Base-by-base conservation (phyloP, 1,139 yeast species). In the Torulaspora pretoriensis region DNA sequence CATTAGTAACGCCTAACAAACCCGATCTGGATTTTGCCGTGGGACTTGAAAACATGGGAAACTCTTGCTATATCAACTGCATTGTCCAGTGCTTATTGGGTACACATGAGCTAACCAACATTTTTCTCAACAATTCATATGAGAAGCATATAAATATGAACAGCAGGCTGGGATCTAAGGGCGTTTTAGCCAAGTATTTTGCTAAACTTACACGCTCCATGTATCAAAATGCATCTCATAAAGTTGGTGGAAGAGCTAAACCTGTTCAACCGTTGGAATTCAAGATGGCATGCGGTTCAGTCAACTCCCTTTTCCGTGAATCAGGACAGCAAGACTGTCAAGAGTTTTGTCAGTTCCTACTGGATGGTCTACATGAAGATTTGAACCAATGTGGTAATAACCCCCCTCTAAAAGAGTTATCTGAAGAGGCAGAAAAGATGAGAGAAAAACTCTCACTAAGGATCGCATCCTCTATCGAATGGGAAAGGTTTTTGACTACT, bases 21-120 rank as follows among this genome's bases (percentile, higher is more conserved):
- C 32, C 40, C 29, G 55, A 59, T 34, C 50, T 65, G 5, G 64
- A 68, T 38, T 64, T 68, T 35, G 64, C 71, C 9, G 72, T 79
- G 0, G 96, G 97, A 0, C 70, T 92, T 28, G 75, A 75, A 40
- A 92, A 92, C 60, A 72, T 86, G 52, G 97, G 97, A 0, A 92
- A 89, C 59, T 85, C 96, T 0, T 92, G 98, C 65, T 92, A 92
- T 64, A 83, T 92, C 82, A 92, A 92, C 65, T 86, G 96, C 57
- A 77, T 92, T 46, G 67, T 92, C 13, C 98, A 92, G 65, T 90
- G 97, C 61, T 68, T 92, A 29, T 64, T 75, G 8, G 80, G 80
- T 1, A 75, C 81, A 0, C 68, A 71, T 6, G 70, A 71, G 40
- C 58, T 79, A 13, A 66, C 75, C 2, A 63, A 64, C 17, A 67